These are phyloP conservation scores for Sutorius eximius DNA, from an alignment of 1,284 basidiomycete genomes.

Conservation along the genomic window DNA sequence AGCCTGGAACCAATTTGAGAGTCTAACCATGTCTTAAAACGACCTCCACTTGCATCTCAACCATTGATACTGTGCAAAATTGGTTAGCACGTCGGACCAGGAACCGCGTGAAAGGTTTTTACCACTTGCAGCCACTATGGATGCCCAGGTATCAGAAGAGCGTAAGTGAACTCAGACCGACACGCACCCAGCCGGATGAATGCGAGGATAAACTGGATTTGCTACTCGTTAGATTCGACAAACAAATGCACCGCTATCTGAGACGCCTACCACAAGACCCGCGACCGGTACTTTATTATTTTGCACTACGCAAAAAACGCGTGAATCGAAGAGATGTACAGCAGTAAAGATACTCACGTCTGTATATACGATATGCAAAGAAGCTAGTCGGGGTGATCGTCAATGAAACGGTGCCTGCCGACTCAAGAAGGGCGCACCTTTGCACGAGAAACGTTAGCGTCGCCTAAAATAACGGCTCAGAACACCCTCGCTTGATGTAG, in stretches of 20 bases:
- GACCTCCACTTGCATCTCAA: slow-evolving; percentile 22
- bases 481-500: not conserved
- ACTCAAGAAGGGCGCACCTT: slow-evolving; percentile 2
- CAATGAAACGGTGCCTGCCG: not conserved
- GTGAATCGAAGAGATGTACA: not conserved
- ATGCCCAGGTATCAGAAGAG: not conserved
- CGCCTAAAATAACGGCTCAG: slow-evolving; percentile 16
- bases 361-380: slow-evolving; percentile 28
- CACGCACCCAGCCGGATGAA: slow-evolving; percentile 22
- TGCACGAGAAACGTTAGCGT: slow-evolving; percentile 28
- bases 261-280: slow-evolving; percentile 18
- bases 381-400: slow-evolving; percentile 16
- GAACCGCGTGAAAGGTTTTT: not conserved
- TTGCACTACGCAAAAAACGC: slow-evolving; percentile 15
- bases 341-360: slow-evolving; percentile 13
- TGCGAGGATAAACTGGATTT: slow-evolving; percentile 14
- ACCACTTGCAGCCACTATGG: slow-evolving; percentile 27
- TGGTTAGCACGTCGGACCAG: not conserved
- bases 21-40: not conserved
- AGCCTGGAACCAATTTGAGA: slow-evolving; percentile 10
- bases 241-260: not conserved
- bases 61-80: slow-evolving; percentile 16
- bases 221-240: not conserved
- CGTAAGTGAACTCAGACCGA: not conserved
- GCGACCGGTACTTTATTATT: slow-evolving; percentile 15